Evolutionary conservation across 306 rosid genomes (phyloP), one percentile per base, ranked within the genome.

Genomic region (Vicia sativa): DNA sequence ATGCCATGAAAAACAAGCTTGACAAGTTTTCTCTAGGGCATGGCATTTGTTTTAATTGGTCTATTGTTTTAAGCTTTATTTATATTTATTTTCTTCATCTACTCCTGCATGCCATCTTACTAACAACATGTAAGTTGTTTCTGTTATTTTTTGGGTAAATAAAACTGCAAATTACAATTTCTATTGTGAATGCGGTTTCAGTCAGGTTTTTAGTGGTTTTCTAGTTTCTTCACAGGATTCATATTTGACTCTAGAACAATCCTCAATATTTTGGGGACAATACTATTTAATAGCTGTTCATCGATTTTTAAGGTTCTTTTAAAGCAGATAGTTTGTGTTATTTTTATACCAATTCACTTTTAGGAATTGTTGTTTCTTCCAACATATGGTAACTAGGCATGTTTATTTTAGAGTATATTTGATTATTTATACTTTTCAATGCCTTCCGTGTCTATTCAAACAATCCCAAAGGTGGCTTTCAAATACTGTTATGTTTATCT

Each of bases 371-470:
- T 52, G 34, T 2, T 21, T 1, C 4, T 21, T 52, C 16, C 67
- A 23, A 56, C 4, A 4, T 28, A 16, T 64, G 6, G 56, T 19
- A 66, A 35, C 37, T 77, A 56, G 65, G 44, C 65, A 58, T 41
- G 44, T 50, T 46, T 65, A 55, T 10, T 25, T 53, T 12, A 13
- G 28, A 44, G 65, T 62, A 15, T 46, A 48, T 46, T 38, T 59
- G 10, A 64, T 74, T 21, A 42, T 25, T 37, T 46, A 52, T 53
- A 48, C 9, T 13, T 75, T 52, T 25, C 59, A 10, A 64, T 57
- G 64, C n/a, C 13, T 70, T 45, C 18, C 3, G 45, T 67, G 48
- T 58, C 49, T 39, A 11, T 57, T 14, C 38, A 35, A 57, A 57
- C 53, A 38, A 46, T 19, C 42, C 42, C 18, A 62, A 37, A 23